These are phyloP conservation scores for Apiotrichum mycotoxinovorans DNA, from an alignment of 1,284 basidiomycete genomes.

Conservation along the genomic window DNA sequence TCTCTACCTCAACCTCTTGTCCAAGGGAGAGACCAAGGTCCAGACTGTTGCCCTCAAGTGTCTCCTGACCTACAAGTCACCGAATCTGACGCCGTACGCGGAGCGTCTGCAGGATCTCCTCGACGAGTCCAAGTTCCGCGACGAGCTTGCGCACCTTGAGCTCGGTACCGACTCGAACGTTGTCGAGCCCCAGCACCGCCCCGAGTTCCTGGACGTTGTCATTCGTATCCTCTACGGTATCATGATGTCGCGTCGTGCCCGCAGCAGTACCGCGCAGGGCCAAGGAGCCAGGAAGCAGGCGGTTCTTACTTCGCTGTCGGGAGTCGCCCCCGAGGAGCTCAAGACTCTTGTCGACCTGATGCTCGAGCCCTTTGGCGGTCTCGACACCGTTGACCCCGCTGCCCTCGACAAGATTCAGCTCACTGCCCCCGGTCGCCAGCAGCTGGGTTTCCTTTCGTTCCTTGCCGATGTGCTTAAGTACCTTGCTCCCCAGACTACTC, in stretches of 20 bases:
- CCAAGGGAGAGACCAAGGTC: slow-evolving; percentile 76
- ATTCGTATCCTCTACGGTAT: slow-evolving; percentile 82
- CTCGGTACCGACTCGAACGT: slow-evolving; percentile 54
- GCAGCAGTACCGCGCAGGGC: slow-evolving; percentile 57
- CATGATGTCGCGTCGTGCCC: slow-evolving; percentile 77
- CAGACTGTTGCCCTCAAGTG: slow-evolving; percentile 77
- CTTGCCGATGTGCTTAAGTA: slow-evolving; percentile 79
- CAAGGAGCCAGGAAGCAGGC: slow-evolving; percentile 70
- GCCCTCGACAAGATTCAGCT: slow-evolving; percentile 12
- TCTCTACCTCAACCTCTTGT: slow-evolving; percentile 72
- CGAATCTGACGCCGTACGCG: slow-evolving; percentile 63
- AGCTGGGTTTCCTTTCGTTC: slow-evolving; percentile 76
- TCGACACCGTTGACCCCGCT: slow-evolving; percentile 2
- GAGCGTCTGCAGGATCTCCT: slow-evolving; percentile 68
- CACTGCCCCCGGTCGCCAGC: slow-evolving; percentile 63
- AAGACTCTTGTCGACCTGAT: slow-evolving; percentile 80
- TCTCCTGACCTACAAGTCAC: slow-evolving; percentile 76
- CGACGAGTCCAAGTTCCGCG: slow-evolving; percentile 83
- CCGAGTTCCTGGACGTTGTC: slow-evolving; percentile 67
- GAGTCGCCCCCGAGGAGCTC: slow-evolving; percentile 71
- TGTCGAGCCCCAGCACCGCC: slow-evolving; percentile 63
- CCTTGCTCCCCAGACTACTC: slow-evolving; percentile 66
- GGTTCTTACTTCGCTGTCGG: slow-evolving; percentile 68
- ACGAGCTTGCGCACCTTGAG: slow-evolving; percentile 73
- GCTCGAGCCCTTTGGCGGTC: slow-evolving; percentile 66